Base-by-base conservation (phyloP, 2,329 filamentous ascomycete genomes). In the Endothia cerciana region DNA sequence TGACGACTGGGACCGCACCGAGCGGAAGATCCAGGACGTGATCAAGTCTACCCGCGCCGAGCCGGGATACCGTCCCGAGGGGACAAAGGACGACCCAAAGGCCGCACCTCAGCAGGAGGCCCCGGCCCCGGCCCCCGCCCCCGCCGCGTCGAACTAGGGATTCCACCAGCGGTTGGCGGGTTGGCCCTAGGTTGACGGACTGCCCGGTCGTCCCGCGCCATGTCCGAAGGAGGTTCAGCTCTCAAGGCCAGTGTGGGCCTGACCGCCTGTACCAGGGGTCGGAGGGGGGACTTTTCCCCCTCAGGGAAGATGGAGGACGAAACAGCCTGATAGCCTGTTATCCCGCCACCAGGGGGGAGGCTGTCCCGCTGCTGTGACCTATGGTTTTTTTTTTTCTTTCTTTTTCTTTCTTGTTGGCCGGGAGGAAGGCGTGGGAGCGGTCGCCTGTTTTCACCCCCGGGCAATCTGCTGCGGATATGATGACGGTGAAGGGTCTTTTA, bases 1-100 rank as follows among this genome's bases (percentile, higher is more conserved):
- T 2, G 86, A 89, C 33, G 93, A 99, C 75, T 97, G 94, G 94
- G 95, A 98, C 73, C 83, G 88, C 65, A 93, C 95, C 0, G 94
- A 98, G 80, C 86, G 88, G 57, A 87, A 89, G 70, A 91, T 97
- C 65, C 92, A 96, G 78, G 85, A 85, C 62, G 89, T 94, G 63
- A 92, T 94, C 82, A 93, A 92, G 81, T 87, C 85, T 69, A 87
- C 84, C 71, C 81, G 86, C 70, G 86, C 86, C 30, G 84, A 86
- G 74, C 82, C 85, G 25, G 80, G 78, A 59, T 84, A 83, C 69
- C 82, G 80, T 1, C 83, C 83, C 55, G 71, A 69, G 38, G 70
- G 67, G 40, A 33, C 62, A 19, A 67, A 66, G 58, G 56, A 17
- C 13, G 53, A 68, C 60, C 67, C 64, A 66, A 65, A 64, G 6